These are phyloP conservation scores for Yarrowia divulgata DNA, from an alignment of 805 yeast species.

Conservation along the genomic window DNA sequence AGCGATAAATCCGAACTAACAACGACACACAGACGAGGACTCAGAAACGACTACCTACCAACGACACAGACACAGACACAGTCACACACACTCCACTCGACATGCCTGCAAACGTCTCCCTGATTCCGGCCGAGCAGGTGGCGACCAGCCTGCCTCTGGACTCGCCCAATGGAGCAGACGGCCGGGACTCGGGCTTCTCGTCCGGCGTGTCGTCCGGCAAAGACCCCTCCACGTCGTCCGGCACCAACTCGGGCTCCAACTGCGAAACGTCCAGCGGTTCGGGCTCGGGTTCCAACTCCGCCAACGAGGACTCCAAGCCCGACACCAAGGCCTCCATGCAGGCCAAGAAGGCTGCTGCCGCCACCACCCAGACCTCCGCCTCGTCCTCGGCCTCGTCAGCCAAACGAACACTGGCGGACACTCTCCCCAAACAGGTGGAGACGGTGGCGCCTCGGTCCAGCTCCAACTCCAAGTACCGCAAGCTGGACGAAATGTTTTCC, in stretches of 20 bases:
- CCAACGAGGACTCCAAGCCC: slow-evolving; percentile 26
- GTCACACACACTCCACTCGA: neutral
- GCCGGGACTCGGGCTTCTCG: slow-evolving; percentile 32
- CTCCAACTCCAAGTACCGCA: slow-evolving; percentile 33
- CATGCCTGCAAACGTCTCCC: slow-evolving; percentile 3
- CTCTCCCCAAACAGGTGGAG: slow-evolving; percentile 24
- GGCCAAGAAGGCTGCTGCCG: neutral
- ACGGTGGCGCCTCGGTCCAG: neutral
- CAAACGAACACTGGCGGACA: slow-evolving; percentile 15
- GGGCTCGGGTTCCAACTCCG: slow-evolving; percentile 32
- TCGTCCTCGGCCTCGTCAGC: neutral
- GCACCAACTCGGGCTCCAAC: slow-evolving; percentile 27
- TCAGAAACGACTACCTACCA: neutral
- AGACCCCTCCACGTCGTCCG: slow-evolving; percentile 23
- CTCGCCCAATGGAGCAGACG: slow-evolving; percentile 19
- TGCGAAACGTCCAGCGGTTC: slow-evolving; percentile 24
- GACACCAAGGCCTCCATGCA: slow-evolving; percentile 7
- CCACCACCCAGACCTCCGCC: neutral
- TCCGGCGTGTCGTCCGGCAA: slow-evolving; percentile 25
- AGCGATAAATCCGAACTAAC: too few species aligned
- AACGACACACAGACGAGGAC: neutral
- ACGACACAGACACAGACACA: neutral
- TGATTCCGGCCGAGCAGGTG: slow-evolving; percentile 4
- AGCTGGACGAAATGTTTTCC: slow-evolving; percentile 34
- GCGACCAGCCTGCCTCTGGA: slow-evolving; percentile 6